Base-by-base conservation (phyloP, 768 basidiomycete species). In the Psilocybe sp. region DNA sequence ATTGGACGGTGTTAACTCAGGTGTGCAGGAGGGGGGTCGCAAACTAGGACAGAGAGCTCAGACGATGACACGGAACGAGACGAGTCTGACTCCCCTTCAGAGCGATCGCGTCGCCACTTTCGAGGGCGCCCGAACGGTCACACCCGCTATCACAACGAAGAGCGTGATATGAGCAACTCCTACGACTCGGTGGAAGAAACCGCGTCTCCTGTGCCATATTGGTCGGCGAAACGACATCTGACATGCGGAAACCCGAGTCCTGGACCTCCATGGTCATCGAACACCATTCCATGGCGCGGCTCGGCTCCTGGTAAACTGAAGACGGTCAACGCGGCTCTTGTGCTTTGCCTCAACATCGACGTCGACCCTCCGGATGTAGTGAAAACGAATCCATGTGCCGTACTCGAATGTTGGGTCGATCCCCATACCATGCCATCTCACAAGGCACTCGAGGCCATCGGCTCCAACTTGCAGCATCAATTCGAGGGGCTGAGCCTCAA, bases 291-390 rank as follows among this genome's bases (percentile, higher is more conserved):
- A 8, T 97, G 94, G 93, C 84, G 93, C 45, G 82, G 84, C 39
- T 77, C 84, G 10, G 76, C 86, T 0, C 87, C 88, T 2, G 86
- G 86, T 52, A 92, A 94, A 64, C 81, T 96, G 46, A 96, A 96
- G 69, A 98, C 94, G 1, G 84, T 87, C 14, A 87, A 92, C 33
- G 96, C 92, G 2, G 87, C 86, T 1, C 76, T 96, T 5, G 88
- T 96, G 8, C 73, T 98, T 47, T 99, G 97, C 62, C 77, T 99
- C 15, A 98, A 98, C 69, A 92, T 98, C 64, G 95, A 96, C 48
- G 91, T 97, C 40, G 96, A 98, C 63, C 97, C 97, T 14, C 97
- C 97, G 53, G 97, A 99, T 62, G 76, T 98, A 46, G 87, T 98
- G 70, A 99, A 98, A 75, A 98, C 96, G 5, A 88, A 89, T 55